Evolutionary conservation across 2,329 filamentous ascomycete genomes (phyloP), one percentile per base, ranked within the genome.

Genomic region (Colletotrichum sp.): DNA sequence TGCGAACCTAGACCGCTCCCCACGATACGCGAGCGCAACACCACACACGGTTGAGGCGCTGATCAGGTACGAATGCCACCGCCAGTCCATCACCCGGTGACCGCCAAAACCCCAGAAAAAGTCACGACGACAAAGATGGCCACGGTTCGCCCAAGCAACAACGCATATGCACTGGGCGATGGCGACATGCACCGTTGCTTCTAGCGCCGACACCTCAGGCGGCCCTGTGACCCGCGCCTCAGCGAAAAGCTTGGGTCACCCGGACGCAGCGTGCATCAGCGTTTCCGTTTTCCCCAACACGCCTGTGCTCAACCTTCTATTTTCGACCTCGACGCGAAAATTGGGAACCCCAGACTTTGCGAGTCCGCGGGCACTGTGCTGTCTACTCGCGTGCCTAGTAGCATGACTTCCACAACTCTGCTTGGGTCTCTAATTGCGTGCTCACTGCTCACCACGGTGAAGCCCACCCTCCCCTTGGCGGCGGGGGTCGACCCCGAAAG

Each of bases 401-500:
- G 36, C 5, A 43, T 48, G 39, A 18, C 39, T 48, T 48, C 39
- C 39, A 48, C 9, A 48, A n/a, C 39, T 48, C 39, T 48, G 43
- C n/a, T n/a, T 48, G 43, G 43, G 43, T 52, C 43, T 52, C 43
- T 6, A 52, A 66, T 67, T 32, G 65, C 65, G 48, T 67, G 65
- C 58, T 34, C 60, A 22, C 43, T 67, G 65, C 58, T 34, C 60
- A 22, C 43, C 43, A 52, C n/a, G 43, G 43, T 52, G 43, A 52
- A 52, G 43, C 43, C n/a, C 1, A 0, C 7, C 60, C 0, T n/a
- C 61, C 32, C 64, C 64, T 55, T 68, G 64, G 25, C 65, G 10
- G 65, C 39, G 56, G 71, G 28, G 27, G 56, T 28, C 25, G 43
- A 28, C 34, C 64, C 70, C 74, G 70, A 76, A 76, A 73, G 39